Evolutionary conservation across 1,284 basidiomycete genomes (phyloP).

Genomic region (Hemileia vastatrix): DNA sequence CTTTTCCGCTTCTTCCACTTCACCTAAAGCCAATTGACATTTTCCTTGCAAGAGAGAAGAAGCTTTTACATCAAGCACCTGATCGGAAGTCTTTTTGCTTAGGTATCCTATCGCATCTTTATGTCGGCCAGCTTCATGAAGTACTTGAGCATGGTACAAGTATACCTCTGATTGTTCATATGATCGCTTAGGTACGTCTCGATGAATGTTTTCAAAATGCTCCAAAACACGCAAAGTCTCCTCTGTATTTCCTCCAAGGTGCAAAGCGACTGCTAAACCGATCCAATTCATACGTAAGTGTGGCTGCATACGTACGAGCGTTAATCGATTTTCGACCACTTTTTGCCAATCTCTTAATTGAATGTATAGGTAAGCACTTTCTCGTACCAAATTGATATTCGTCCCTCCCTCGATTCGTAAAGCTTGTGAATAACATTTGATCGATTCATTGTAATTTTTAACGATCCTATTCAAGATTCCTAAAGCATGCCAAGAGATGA

Average conservation of each 20-base stretch:
- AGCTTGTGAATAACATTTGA: slow-evolving; percentile 64
- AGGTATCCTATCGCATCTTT: slow-evolving; percentile 54
- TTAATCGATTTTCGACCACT: slow-evolving; percentile 71
- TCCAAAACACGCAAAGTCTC: slow-evolving; percentile 60
- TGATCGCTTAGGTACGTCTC: slow-evolving; percentile 60
- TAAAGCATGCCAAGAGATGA: slow-evolving; percentile 97
- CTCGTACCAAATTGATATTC: slow-evolving; percentile 17
- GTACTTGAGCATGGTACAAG: slow-evolving; percentile 67
- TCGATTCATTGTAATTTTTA: slow-evolving; percentile 73
- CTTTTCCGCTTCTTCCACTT: too few relatives aligned
- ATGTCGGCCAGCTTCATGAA: slow-evolving; percentile 60
- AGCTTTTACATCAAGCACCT: too few relatives aligned
- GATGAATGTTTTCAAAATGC: slow-evolving; percentile 49
- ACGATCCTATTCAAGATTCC: slow-evolving; percentile 84
- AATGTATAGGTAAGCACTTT: slow-evolving; percentile 60
- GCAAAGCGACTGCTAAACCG: slow-evolving; percentile 70
- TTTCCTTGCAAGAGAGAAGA: too few relatives aligned
- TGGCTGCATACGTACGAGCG: slow-evolving; percentile 69
- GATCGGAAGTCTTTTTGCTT: too few relatives aligned
- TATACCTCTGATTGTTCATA: slow-evolving; percentile 75
- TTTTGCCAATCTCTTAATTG: slow-evolving; percentile 75
- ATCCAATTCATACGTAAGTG: slow-evolving; percentile 81
- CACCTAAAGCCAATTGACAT: too few relatives aligned
- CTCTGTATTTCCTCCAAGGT: too few relatives aligned
- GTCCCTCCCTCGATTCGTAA: slow-evolving; percentile 76